Evolutionary conservation across 805 yeast genomes (phyloP), one percentile per base, ranked within the genome.

Genomic region (Spathaspora passalidarum): DNA sequence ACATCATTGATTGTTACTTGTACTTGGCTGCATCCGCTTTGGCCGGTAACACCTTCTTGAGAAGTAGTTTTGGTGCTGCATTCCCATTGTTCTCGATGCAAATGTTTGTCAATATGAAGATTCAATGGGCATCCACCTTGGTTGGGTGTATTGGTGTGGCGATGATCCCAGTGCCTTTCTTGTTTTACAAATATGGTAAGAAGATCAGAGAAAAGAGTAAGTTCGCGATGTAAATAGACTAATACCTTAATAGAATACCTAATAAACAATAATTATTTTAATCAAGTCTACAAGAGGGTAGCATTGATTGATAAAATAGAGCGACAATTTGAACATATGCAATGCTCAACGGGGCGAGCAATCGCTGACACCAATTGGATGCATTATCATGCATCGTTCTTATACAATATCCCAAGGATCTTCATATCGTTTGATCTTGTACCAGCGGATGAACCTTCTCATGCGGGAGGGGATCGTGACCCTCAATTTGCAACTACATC

Each of bases 11-110:
- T 59, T 69, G 84, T 39, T 81, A 79, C 55, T 69, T 80, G 29
- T 62, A 70, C 38, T 76, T 72, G 51, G 80, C 86, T 7, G 87
- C 87, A 1, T 77, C 84, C 11, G 84, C 85, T 2, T 68, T 81
- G 45, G 86, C 88, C 3, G 86, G 82, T 5, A 80, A 81, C 51
- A 79, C 86, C 1, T 76, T 82, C 46, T 57, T 78, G 42, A 70
- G 87, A 58, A 80, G 86, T 0, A 61, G 74, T 4, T 75, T 80
- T 60, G 88, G 80, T 23, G 84, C 81, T 25, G 76, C 72, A 1
- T 81, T 82, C 70, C 87, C 88, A 17, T 62, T 82, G 40, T 80
- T 81, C 56, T 78, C 83, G 2, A 59, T 65, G 29, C 76, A 72
- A 48, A 71, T 82, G 78, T 80, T 79, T 57, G 59, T 56, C 19